Percentiles rank a stretch among this genome's conserved stretches.
These are phyloP conservation scores for Trebouxiophyceae sp. DNA, from an alignment of 163 green algal genomes.

Conservation along the genomic window DNA sequence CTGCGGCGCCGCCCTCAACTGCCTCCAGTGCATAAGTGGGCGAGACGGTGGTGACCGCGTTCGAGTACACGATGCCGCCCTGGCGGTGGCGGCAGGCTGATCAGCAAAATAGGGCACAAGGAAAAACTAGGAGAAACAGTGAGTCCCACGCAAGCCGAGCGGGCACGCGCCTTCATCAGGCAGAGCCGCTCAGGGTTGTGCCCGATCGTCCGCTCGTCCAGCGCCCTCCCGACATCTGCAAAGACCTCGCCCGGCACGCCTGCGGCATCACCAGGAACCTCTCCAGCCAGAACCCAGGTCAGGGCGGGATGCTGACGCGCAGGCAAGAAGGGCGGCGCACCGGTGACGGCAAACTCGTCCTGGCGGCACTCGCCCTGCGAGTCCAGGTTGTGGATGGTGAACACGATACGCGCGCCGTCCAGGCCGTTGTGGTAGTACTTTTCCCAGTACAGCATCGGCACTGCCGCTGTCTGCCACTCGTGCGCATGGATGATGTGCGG, in stretches of 20 bases:
- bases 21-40: slow-evolving; percentile 68
- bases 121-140: too few relatives aligned
- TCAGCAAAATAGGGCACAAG: too few relatives aligned
- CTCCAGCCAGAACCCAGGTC: too few relatives aligned
- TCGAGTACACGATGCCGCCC: slow-evolving; percentile 86
- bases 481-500: slow-evolving; percentile 87
- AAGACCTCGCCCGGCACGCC: slow-evolving; percentile 56
- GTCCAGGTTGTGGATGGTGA: slow-evolving; percentile 98
- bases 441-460: slow-evolving; percentile 82
- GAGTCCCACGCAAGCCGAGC: too few relatives aligned
- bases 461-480: slow-evolving; percentile 82
- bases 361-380: slow-evolving; percentile 76
- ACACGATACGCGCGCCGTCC: slow-evolving; percentile 46
- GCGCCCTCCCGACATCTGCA: slow-evolving; percentile 76
- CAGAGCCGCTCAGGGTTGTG: slow-evolving; percentile 95
- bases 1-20: slow-evolving; percentile 51
- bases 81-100: slow-evolving; percentile 13
- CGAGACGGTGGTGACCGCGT: slow-evolving; percentile 84
- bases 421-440: slow-evolving; percentile 57
- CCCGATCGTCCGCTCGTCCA: slow-evolving; percentile 93
- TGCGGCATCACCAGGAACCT: too few relatives aligned
- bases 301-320: slow-evolving; percentile 62
- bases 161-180: slow-evolving; percentile 69
- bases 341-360: slow-evolving; percentile 78
- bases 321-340: slow-evolving; percentile 31